These are phyloP conservation scores for Rhizomucor pusillus DNA, from an alignment of 371 early-diverging fungal genomes.

Conservation along the genomic window DNA sequence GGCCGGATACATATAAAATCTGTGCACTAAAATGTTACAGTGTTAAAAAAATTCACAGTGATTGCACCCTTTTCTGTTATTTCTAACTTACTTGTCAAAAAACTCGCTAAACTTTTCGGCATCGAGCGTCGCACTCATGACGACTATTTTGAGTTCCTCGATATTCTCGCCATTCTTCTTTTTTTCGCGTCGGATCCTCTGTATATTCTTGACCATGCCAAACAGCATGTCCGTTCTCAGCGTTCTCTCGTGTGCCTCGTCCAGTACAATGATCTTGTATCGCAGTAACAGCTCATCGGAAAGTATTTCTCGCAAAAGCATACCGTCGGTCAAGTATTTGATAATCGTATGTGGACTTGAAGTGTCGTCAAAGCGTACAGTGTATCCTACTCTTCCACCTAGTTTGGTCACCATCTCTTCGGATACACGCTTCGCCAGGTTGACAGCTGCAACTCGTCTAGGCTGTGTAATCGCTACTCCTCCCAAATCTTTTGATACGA, in stretches of 20 bases:
- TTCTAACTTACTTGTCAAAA: constrained; percentile 67
- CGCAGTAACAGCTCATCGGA: constrained; percentile 73
- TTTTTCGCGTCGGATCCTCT: constrained; percentile 60
- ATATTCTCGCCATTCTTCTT: constrained; percentile 38
- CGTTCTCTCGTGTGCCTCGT: constrained; percentile 99
- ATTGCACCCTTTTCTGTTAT: too few relatives aligned
- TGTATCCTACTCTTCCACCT: constrained; percentile 88
- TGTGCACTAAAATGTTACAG: constrained; percentile 65
- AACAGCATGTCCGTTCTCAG: constrained; percentile 96
- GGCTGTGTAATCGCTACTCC: constrained; percentile 96
- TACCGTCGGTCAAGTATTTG: constrained; percentile 98
- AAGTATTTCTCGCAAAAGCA: constrained; percentile 92
- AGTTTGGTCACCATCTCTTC: constrained; percentile 82
- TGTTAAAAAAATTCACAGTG: background rate
- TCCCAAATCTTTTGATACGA: constrained; percentile 54
- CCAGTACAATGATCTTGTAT: constrained; percentile 91
- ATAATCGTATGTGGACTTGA: constrained; percentile 83
- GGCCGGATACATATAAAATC: constrained; percentile 79
- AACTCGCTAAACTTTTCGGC: constrained; percentile 89
- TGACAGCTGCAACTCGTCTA: constrained; percentile 97
- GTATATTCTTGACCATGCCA: constrained; percentile 88
- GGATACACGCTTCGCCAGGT: constrained; percentile 90
- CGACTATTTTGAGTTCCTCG: constrained; percentile 79
- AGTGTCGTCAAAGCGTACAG: constrained; percentile 95
- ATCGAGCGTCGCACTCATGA: constrained; percentile 98